Evolutionary conservation across 495 filamentous ascomycete genomes (phyloP).

Genomic region (Talaromyces thailandensis): DNA sequence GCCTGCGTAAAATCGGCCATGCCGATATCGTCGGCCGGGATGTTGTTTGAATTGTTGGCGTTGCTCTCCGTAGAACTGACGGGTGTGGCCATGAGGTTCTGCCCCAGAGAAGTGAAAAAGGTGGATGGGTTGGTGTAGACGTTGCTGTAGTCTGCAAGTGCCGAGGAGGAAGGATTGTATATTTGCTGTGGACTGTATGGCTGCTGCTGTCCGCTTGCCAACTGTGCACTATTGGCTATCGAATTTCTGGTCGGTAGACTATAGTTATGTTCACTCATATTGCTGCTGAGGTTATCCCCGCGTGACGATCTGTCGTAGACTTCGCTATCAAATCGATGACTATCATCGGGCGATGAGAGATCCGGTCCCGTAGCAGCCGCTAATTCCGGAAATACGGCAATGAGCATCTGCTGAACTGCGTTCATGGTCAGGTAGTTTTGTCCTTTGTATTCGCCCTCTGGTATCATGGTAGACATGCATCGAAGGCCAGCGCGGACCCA

Average conservation of each 20-base stretch:
- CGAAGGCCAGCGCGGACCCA: constrained; percentile 31
- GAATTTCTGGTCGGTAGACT: background rate
- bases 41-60: background rate
- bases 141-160: background rate
- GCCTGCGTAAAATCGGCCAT: constrained; percentile 32
- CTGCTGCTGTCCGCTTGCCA: background rate
- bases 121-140: constrained; percentile 1
- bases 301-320: background rate
- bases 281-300: background rate
- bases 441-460: background rate
- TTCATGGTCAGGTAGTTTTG: constrained; percentile 3
- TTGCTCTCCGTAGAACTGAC: background rate
- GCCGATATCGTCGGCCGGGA: background rate
- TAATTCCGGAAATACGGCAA: constrained; percentile 1
- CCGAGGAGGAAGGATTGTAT: background rate
- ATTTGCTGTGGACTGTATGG: background rate
- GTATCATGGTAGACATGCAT: constrained; percentile 22
- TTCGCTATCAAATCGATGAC: background rate
- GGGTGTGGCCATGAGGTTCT: constrained; percentile 1
- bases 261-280: background rate
- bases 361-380: background rate
- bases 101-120: constrained; percentile 5
- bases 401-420: constrained; percentile 6
- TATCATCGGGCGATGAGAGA: background rate
- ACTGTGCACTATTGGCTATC: background rate